Evolutionary conservation across 768 basidiomycete species (phyloP).

Genomic region (Rhizopogon rudus): DNA sequence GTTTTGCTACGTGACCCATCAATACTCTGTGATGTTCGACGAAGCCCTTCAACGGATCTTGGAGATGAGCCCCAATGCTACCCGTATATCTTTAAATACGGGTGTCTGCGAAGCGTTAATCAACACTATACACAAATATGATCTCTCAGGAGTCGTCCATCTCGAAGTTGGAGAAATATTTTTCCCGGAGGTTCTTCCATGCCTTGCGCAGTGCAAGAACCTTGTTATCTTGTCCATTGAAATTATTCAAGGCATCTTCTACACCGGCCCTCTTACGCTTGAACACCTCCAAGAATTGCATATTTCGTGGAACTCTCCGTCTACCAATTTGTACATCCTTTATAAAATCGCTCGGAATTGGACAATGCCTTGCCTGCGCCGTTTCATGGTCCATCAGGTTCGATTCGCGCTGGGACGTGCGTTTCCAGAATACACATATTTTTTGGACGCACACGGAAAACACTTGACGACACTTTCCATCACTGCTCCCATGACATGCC

Average conservation of each 20-base stretch:
- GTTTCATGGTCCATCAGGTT: background rate
- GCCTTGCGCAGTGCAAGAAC: background rate
- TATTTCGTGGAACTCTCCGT: background rate
- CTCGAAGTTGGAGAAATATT: background rate
- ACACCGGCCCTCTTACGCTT: background rate
- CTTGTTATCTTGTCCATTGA: background rate
- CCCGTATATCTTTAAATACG: background rate
- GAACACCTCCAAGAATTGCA: background rate
- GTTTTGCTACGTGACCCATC: conserved; percentile 4
- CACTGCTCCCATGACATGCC: background rate
- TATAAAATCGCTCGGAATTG: background rate
- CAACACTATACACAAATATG: background rate
- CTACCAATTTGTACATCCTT: background rate
- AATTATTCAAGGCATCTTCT: background rate
- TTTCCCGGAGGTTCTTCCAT: background rate
- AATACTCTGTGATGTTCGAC: background rate
- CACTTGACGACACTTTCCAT: background rate
- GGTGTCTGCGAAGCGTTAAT: background rate
- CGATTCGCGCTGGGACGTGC: too few relatives aligned
- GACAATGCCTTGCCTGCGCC: background rate
- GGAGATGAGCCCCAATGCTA: background rate
- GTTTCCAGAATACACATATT: background rate
- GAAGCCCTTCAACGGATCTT: background rate
- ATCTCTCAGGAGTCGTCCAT: background rate
- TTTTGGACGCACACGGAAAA: background rate